These are phyloP conservation scores for Eimeria falciformis DNA, from an alignment of 169 alveolate species.

Conservation along the genomic window DNA sequence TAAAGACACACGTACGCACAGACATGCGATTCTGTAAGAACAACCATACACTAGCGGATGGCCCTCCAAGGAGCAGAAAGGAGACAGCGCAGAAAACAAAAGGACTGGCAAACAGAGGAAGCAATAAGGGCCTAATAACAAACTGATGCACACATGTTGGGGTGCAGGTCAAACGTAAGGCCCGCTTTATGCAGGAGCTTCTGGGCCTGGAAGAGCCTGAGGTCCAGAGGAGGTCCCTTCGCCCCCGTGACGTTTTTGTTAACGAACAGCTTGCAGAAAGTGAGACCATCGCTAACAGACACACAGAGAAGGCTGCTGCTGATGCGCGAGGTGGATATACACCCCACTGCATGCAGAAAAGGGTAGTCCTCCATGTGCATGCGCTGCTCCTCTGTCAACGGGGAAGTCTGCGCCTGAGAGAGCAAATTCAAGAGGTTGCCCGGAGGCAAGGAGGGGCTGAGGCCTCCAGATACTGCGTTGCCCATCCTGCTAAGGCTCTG, in stretches of 20 bases:
- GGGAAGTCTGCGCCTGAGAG: neutral
- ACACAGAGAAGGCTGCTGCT: conserved; percentile 42
- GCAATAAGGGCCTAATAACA: neutral
- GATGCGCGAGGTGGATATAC: conserved; percentile 44
- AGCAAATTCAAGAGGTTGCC: neutral
- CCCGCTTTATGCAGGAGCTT: conserved; percentile 20
- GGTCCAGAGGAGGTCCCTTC: conserved; percentile 14
- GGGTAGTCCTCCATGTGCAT: conserved; percentile 12
- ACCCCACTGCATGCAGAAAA: conserved; percentile 53
- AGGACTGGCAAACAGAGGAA: neutral
- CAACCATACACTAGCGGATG: no score
- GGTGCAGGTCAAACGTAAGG: neutral
- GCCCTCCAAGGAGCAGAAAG: neutral
- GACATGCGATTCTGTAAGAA: neutral
- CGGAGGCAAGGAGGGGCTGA: neutral
- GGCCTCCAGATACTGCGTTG: conserved; percentile 25
- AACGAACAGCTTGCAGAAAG: neutral
- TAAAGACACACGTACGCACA: neutral
- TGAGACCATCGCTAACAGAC: neutral
- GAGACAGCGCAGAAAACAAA: neutral
- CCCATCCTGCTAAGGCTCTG: conserved; percentile 17
- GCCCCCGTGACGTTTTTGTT: neutral
- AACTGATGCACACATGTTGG: neutral
- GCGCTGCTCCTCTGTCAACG: conserved; percentile 44
- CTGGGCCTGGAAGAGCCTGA: conserved; percentile 13